Evolutionary conservation across 139 green algal genomes (phyloP), one percentile per base, ranked within the genome.

Genomic region (Micractinium conductrix): DNA sequence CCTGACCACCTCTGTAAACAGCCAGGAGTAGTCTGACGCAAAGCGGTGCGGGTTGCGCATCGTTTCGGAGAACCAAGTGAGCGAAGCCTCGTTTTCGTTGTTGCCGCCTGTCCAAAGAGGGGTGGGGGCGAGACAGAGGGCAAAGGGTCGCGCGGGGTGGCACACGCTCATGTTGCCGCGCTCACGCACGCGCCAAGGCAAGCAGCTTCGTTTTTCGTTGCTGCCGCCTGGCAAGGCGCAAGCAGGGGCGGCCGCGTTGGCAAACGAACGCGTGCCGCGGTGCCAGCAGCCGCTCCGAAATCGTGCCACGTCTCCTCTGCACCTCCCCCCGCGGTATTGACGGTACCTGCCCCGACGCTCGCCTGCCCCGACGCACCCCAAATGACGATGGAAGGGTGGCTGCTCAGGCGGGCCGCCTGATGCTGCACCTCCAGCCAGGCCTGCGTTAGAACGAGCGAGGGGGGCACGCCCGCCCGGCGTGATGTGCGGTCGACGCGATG

Each of bases 371-470:
- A 2, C 76, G 42, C 58, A 82, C 94, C 94, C 92, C 93, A 97
- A 12, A 98, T 65, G 21, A 83, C 90, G 0, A 98, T 37, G 10
- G 81, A 92, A 17, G 95, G 74, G 80, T 97, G 94, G 38, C 42
- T 81, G n/a, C 68, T 90, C 62, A 97, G 87, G 22, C 93, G 88
- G 22, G 87, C 58, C 28, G 91, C 86, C 68, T 93, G 90, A 43
- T 95, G 79, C 2, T 26, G 22, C 10, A 92, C 81, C 81, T 95
- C 92, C 42, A 19, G 74, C 43, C 24, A 58, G 0, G 91, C 84
- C 89, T 92, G 83, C 50, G 55, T 30, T 16, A 5, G 22, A 53
- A 7, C 53, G 53, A 19, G 10, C 24, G 8, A 62, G 53, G 53
- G n/a, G n/a, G n/a, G n/a, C n/a, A n/a, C n/a, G n/a, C n/a, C n/a